Evolutionary conservation across 2,329 filamentous ascomycete species (phyloP), one percentile per base, ranked within the genome.

Genomic region (Colletotrichum eremochloae): DNA sequence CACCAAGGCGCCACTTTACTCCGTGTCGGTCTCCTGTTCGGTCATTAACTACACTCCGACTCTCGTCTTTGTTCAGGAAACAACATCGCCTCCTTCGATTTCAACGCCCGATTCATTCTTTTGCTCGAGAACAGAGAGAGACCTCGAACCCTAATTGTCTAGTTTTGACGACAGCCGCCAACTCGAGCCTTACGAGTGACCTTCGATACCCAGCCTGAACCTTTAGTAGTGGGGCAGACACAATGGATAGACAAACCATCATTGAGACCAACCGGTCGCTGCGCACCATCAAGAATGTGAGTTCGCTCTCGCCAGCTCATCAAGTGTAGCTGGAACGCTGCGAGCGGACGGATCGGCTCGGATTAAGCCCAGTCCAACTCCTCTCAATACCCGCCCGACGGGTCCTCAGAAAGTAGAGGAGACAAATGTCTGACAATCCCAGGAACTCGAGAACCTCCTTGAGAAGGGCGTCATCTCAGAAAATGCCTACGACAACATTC

Each of bases 371-470:
- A 29, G 62, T 24, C 5, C 61, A 50, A 36, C 31, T 29, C 48
- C 56, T 68, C 56, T 58, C 65, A 31, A 63, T 15, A n/a, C 33
- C 69, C 38, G 55, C 52, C n/a, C 65, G 55, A 57, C 68, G 65
- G 53, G 52, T 44, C 67, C 62, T 31, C 14, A 33, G 46, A 55
- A 66, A 24, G 24, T 38, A 31, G 11, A 24, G 61, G 60, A 61
- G 58, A 40, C 60, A 38, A 20, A 60, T 29, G 52, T 48, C 64
- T 66, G 20, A 72, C 62, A 31, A n/a, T 46, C 50, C 42, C 76
- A 97, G 95, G 95, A 98, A 85, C 93, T 98, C 73, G 95, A 97
- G 82, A 93, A 91, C 76, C 93, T 98, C 73, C 89, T 94, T 76
- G 95, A 97, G 81, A 90, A 93, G 78, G 92, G 92, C 76, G 87